Conservation (phyloP, 257 asterid genomes). For the Jaltomata sinuosa region DNA sequence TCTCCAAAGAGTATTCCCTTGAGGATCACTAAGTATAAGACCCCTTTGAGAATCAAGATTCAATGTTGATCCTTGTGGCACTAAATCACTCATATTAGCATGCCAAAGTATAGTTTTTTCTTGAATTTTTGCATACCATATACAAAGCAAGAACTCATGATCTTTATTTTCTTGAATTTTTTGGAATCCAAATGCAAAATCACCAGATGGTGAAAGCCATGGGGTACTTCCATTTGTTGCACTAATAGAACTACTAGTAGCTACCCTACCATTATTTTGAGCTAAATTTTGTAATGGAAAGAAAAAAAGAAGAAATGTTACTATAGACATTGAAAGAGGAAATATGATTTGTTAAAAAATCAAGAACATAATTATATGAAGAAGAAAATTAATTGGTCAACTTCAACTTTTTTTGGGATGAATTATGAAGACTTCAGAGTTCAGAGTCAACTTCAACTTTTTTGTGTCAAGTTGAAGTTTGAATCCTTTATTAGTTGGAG, state of each 20-base stretch:
- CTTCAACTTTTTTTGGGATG: background rate
- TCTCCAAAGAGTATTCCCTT: constrained; percentile 10
- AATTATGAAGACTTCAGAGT: background rate
- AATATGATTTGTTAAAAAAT: background rate
- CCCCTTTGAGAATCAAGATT: constrained; percentile 16
- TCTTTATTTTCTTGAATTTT: constrained; percentile 3
- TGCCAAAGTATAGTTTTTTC: constrained; percentile 46
- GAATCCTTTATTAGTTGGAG: no score
- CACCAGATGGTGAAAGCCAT: constrained; percentile 53
- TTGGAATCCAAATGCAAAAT: constrained; percentile 54
- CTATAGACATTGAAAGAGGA: background rate
- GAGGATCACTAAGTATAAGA: constrained; percentile 36
- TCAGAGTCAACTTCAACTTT: background rate
- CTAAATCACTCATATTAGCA: constrained; percentile 14
- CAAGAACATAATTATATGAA: background rate
- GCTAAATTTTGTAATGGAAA: constrained; percentile 7
- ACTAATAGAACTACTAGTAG: background rate
- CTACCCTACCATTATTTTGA: constrained; percentile 6
- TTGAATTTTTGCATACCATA: constrained; percentile 45
- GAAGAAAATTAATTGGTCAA: background rate
- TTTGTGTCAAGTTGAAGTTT: no score
- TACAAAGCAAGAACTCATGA: constrained; percentile 36
- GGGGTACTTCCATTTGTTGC: constrained; percentile 9
- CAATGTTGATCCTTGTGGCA: constrained; percentile 34
- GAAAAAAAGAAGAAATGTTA: background rate